phyloP scores from a whole-genome alignment of 2,329 filamentous ascomycete genomes.

The Sphaerulina vaccinii region DNA sequence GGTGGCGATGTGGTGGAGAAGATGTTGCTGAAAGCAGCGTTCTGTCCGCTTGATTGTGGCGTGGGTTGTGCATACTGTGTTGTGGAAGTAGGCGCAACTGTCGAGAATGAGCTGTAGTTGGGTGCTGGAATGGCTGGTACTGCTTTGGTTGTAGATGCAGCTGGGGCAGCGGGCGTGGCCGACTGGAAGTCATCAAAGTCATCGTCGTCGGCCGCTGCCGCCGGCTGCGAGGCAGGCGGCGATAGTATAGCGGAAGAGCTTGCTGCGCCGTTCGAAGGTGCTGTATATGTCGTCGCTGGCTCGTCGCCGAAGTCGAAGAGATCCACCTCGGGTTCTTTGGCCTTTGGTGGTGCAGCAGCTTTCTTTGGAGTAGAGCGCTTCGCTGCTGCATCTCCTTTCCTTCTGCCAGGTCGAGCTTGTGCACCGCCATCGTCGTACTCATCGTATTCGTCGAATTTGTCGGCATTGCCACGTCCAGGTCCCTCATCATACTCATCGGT shows the following conservation, averaged over 20 bases:
- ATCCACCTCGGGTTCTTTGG: constrained; percentile 86
- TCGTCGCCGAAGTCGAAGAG: constrained; percentile 83
- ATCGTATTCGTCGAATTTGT: constrained; percentile 92
- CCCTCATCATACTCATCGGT: constrained; percentile 61
- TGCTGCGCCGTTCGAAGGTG: constrained; percentile 48
- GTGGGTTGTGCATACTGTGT: constrained; percentile 79
- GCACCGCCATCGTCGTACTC: constrained; percentile 80
- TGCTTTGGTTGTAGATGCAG: constrained; percentile 43
- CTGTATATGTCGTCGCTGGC: constrained; percentile 30
- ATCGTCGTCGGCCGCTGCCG: constrained; percentile 63
- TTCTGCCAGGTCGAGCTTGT: constrained; percentile 50
- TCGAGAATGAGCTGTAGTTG: constrained; percentile 44
- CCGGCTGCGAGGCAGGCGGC: constrained; percentile 21
- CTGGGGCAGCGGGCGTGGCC: constrained; percentile 59
- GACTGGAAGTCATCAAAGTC: constrained; percentile 99
- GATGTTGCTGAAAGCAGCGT: constrained; percentile 76
- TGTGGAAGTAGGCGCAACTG: constrained; percentile 50
- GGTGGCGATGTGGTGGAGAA: constrained; percentile 80
- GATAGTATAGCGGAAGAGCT: constrained; percentile 28
- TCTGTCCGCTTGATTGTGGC: constrained; percentile 79
- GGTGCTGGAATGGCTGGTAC: constrained; percentile 37
- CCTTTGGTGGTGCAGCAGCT: constrained; percentile 70
- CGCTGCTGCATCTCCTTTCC: constrained; percentile 47
- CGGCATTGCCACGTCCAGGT: constrained; percentile 60
- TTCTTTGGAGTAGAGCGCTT: constrained; percentile 48